Base-by-base conservation (phyloP, 2,329 filamentous ascomycete genomes). In the Neofusicoccum kwambonambiense region DNA sequence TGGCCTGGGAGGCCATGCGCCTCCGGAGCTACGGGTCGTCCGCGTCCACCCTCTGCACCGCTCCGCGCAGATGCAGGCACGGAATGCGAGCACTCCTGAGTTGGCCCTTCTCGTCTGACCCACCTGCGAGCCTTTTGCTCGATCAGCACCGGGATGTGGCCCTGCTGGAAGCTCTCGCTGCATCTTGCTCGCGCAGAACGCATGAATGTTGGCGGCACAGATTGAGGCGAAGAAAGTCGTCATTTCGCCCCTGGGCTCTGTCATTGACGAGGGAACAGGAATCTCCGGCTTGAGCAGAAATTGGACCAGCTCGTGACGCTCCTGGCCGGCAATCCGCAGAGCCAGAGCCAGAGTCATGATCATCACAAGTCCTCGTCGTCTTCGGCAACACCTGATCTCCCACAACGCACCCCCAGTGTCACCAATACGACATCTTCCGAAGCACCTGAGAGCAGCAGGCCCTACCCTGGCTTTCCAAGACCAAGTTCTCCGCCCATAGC, bases 231-330 rank as follows among this genome's bases (percentile, higher is more conserved):
- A 31, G 27, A 31, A 31, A 31, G 27, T 31, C 27, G 27, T 31
- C 27, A 31, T 31, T 31, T 31, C 27, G 27, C 27, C 4, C 27
- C 27, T 7, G 27, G 27, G 4, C 27, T 31, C 11, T 6, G 31
- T 13, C n/a, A 37, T 60, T 60, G 27, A 45, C 56, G 17, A n/a
- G 12, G 56, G 31, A 15, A 22, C 17, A 65, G 63, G 57, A 60
- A 52, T 15, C 15, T 31, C 12, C 63, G 63, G 6, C 47, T 65
- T 13, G 63, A 65, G 15, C 54, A 65, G 31, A 65, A 65, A 17
- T 12, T 65, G 37, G 63, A 65, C 42, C 54, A 61, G 13, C 56
- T 65, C 22, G 63, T 65, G 22, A 52, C 54, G 45, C 47, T 65
- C 4, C 63, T 65, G 11, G 35, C 56, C 22, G 50, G 37, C 52